Percentiles rank a stretch among this genome's conserved stretches.
These are phyloP conservation scores for Teunomyces funiuensis DNA, from an alignment of 805 yeast genomes.

Conservation along the genomic window DNA sequence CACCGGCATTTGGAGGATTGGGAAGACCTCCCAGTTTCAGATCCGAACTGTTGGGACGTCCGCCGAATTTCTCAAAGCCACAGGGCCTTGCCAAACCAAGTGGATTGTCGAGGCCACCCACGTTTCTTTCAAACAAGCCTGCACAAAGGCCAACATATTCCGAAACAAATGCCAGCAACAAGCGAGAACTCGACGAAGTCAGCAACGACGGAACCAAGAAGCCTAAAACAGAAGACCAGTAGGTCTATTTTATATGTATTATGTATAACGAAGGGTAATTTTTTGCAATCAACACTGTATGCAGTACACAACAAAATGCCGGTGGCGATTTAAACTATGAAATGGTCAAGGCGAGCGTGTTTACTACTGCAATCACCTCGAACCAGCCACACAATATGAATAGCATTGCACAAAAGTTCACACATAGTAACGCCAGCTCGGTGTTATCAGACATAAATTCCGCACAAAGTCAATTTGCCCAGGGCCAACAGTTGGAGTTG, in stretches of 20 bases:
- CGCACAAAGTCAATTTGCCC: slow-evolving; percentile 22
- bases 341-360: not conserved
- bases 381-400: slow-evolving; percentile 26
- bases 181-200: slow-evolving; percentile 8
- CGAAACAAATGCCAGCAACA: slow-evolving; percentile 5
- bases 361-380: not conserved
- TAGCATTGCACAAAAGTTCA: slow-evolving; percentile 37
- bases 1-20: slow-evolving; percentile 24
- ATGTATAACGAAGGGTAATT: not conserved
- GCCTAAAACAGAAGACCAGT: slow-evolving; percentile 1
- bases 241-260: not conserved
- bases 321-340: slow-evolving; percentile 4
- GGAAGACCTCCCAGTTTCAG: slow-evolving; percentile 27
- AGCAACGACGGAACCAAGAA: slow-evolving; percentile 7
- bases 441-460: slow-evolving; percentile 29
- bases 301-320: not conserved
- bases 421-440: slow-evolving; percentile 28
- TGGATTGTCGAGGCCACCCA: slow-evolving; percentile 36
- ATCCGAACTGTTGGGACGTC: slow-evolving; percentile 21
- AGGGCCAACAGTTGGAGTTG: slow-evolving; percentile 29
- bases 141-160: slow-evolving; percentile 5
- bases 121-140: slow-evolving; percentile 34
- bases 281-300: not conserved
- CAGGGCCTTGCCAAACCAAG: slow-evolving; percentile 32
- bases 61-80: slow-evolving; percentile 26